Base-by-base conservation (phyloP, 129 eudicot species). In the Apium graveolens region DNA sequence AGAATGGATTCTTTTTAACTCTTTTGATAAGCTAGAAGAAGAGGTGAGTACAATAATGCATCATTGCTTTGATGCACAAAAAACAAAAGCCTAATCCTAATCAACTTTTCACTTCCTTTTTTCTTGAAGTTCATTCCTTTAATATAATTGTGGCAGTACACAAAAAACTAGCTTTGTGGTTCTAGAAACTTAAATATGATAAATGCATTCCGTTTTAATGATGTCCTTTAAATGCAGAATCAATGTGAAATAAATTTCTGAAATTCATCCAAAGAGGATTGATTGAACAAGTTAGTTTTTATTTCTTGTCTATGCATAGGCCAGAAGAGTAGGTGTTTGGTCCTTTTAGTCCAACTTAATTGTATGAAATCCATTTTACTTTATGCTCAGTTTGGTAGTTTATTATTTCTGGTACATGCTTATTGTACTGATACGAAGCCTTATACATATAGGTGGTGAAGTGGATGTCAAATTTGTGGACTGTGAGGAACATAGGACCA, bases 1-100 rank as follows among this genome's bases (percentile, higher is more conserved):
- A 4, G 88, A 87, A 60, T 87, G 88, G 88, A 80, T 87, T 39
- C 86, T 87, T 37, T 84, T 87, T 70, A 87, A 87, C 75, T 82
- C 88, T 53, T 87, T 87, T 63, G 68, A 79, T 27, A 77, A 57
- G 57, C 69, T 87, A 74, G 91, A 87, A 83, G 86, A 84, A 24
- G 85, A 87, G 81, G 88, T 86, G 75, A 63, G 78, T 29, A 13
- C n/a, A n/a, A n/a, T 53, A 55, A 66, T 75, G 32, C 55, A 69
- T 70, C 5, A 34, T 46, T 46, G 26, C 81, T 62, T 68, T 11
- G 6, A 73, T 41, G 51, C 32, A 42, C 27, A 38, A 5, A 37
- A 35, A 37, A 37, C n/a, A 11, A 21, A 16, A 31, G 35, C 34
- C 55, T 45, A 27, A 44, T 48, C 26, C 8, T 46, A 24, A 21